A percentile compares a stretch with the other conserved stretches of the same genome.
Conservation (phyloP, 228 moss, liverwort and hornwort genomes). For the Sphagnum magellanicum region DNA sequence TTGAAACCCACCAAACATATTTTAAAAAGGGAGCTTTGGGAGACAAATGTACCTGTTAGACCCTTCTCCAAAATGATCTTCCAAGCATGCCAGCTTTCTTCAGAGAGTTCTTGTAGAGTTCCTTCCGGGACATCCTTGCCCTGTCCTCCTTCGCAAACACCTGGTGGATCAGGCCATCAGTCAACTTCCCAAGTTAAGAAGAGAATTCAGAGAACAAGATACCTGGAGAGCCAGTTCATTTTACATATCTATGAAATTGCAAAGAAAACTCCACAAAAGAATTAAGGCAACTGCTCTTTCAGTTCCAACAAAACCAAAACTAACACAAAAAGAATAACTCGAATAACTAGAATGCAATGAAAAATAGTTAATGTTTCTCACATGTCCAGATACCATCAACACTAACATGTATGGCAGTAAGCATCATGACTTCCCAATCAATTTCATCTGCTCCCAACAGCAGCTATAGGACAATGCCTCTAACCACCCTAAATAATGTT, state of each 20-base stretch:
- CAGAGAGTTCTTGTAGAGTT: slow-evolving; percentile 64
- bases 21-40: neutral
- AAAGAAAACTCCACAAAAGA: neutral
- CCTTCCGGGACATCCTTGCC: slow-evolving; percentile 61
- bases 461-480: no score
- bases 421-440: no score
- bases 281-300: no score
- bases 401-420: no score
- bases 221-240: neutral
- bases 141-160: slow-evolving; percentile 75
- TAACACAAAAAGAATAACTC: neutral
- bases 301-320: neutral
- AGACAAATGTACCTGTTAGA: slow-evolving; percentile 48
- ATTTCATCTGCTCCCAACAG: no score
- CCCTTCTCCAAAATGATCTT: slow-evolving; percentile 56
- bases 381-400: no score
- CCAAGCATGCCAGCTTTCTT: slow-evolving; percentile 84
- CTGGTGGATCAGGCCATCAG: slow-evolving; percentile 16
- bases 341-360: neutral
- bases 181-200: no score
- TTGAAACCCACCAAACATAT: no score
- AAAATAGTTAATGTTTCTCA: no score
- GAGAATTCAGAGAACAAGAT: neutral
- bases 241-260: neutral
- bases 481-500: no score